phyloP scores from a whole-genome alignment of 179 eudicot genomes.

The Monotropa hypopitys region DNA sequence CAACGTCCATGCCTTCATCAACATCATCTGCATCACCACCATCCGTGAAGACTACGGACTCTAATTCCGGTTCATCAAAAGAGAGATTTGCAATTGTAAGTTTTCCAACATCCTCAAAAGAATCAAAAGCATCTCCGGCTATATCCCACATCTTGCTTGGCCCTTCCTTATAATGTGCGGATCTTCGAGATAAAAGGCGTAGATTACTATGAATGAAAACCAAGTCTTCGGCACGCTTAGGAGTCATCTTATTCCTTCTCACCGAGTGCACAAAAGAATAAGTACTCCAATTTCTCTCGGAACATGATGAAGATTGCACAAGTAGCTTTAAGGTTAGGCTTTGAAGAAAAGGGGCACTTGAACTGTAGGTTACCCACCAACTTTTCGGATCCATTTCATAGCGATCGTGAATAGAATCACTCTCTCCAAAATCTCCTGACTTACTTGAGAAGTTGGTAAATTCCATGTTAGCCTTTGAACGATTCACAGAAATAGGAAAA shows the following conservation, averaged over 20 bases:
- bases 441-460: background rate
- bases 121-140: conserved; percentile 3
- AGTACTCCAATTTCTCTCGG: background rate
- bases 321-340: background rate
- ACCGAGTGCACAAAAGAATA: background rate
- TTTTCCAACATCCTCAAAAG: background rate
- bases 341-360: background rate
- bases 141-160: conserved; percentile 6
- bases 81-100: background rate
- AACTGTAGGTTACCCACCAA: background rate
- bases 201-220: conserved; percentile 5
- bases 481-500: background rate
- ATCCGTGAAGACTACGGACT: background rate
- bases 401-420: background rate
- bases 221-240: background rate
- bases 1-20: background rate
- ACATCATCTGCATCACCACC: background rate
- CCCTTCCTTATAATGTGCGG: background rate
- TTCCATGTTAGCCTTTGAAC: background rate
- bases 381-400: background rate
- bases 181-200: background rate
- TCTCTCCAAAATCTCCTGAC: background rate
- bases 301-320: background rate
- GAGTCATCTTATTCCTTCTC: conserved; percentile 3
- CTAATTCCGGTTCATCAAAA: background rate